Percentiles rank a stretch among this genome's conserved stretches.
phyloP scores from a whole-genome alignment of 495 filamentous ascomycete genomes.

The Filosporella fistucella region DNA sequence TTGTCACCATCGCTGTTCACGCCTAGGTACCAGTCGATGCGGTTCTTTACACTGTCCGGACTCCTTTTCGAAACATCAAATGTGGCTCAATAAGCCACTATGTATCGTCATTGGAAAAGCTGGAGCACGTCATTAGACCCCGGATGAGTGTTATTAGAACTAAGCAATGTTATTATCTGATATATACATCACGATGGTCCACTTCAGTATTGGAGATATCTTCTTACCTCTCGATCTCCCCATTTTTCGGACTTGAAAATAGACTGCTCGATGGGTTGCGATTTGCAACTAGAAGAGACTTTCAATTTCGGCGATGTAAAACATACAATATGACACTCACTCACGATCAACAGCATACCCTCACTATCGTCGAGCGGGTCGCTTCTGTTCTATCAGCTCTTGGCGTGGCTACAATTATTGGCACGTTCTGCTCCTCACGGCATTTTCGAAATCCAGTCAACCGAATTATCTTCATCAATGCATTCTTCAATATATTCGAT shows the following conservation, averaged over 20 bases:
- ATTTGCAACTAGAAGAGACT: background rate
- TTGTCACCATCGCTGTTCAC: too few species aligned
- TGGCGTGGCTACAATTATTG: conserved; percentile 36
- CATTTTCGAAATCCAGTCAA: conserved; percentile 44
- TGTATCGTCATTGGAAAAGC: background rate
- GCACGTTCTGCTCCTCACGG: conserved; percentile 31
- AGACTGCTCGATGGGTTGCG: background rate
- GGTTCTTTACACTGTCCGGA: too few species aligned
- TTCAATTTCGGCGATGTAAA: too few species aligned
- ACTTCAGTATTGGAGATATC: background rate
- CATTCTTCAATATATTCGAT: conserved; percentile 41
- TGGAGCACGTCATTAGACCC: background rate
- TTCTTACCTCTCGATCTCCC: background rate
- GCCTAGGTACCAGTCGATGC: too few species aligned
- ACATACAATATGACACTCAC: conserved; percentile 30
- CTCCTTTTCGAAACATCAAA: too few species aligned
- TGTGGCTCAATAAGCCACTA: background rate
- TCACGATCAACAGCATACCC: conserved; percentile 24
- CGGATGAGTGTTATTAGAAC: background rate
- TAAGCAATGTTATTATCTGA: background rate
- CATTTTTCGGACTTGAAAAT: background rate
- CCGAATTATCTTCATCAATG: conserved; percentile 42
- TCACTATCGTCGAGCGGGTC: conserved; percentile 33
- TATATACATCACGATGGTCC: background rate
- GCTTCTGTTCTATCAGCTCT: conserved; percentile 34